Evolutionary conservation across 1,284 basidiomycete species (phyloP).

Genomic region (Malassezia psittaci): DNA sequence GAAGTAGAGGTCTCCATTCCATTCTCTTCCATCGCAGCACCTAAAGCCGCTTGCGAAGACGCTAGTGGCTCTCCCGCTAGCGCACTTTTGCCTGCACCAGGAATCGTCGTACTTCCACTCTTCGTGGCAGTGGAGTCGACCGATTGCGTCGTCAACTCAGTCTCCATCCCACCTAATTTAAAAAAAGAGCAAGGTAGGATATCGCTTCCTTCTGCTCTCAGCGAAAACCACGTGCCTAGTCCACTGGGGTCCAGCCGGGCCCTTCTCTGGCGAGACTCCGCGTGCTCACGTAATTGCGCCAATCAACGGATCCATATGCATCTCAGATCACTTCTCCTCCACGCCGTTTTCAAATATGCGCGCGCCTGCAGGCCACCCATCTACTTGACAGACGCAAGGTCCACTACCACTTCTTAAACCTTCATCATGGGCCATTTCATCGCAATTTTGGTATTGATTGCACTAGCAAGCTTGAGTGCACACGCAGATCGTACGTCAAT

Average conservation of each 20-base stretch:
- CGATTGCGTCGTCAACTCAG: background rate
- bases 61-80: constrained; percentile 29
- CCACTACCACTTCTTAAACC: too few relatives aligned
- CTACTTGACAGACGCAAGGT: background rate
- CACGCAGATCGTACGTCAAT: background rate
- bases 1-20: background rate
- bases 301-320: too few relatives aligned
- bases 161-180: background rate
- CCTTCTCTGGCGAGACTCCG: too few relatives aligned
- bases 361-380: too few relatives aligned
- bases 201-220: too few relatives aligned
- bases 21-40: constrained; percentile 24
- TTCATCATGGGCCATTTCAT: too few relatives aligned
- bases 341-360: too few relatives aligned
- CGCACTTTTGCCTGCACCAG: constrained; percentile 2
- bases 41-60: constrained; percentile 32
- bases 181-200: background rate
- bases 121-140: background rate
- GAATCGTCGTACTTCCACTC: background rate
- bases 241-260: too few relatives aligned
- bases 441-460: too few relatives aligned
- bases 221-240: too few relatives aligned
- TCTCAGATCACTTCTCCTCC: too few relatives aligned
- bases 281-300: too few relatives aligned
- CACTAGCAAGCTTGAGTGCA: background rate